phyloP scores from a whole-genome alignment of 768 basidiomycete genomes.

The Pseudohyphozyma bogoriensis region DNA sequence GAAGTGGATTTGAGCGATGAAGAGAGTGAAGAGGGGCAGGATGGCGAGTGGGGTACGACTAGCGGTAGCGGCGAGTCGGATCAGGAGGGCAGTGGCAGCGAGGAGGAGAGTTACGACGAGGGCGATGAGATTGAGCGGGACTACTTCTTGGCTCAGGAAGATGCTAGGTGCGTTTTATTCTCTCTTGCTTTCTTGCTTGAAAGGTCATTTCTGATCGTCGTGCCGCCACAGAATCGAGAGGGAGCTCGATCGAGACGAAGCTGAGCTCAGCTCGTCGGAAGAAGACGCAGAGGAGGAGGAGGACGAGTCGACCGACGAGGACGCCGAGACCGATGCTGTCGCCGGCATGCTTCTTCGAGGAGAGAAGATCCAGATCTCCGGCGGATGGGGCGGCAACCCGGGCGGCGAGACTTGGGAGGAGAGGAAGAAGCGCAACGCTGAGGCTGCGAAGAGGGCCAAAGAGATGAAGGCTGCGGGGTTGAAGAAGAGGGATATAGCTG shows the following conservation, averaged over 20 bases:
- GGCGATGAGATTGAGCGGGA: conserved; percentile 20
- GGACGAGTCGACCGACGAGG: conserved; percentile 17
- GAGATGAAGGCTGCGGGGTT: conserved; percentile 3
- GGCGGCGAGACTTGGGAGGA: conserved; percentile 9
- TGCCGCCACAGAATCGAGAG: conserved; percentile 9
- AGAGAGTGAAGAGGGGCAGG: conserved; percentile 1
- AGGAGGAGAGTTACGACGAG: conserved; percentile 18
- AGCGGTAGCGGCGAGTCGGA: neutral
- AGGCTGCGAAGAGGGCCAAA: conserved; percentile 25
- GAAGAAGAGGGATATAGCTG: conserved; percentile 1
- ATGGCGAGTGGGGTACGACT: conserved; percentile 5
- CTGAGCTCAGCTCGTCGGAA: neutral
- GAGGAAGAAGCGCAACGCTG: conserved; percentile 8
- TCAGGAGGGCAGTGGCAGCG: conserved; percentile 14
- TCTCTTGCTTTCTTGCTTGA: neutral
- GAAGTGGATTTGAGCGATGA: conserved; percentile 6
- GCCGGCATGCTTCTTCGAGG: conserved; percentile 16
- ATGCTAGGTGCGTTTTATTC: conserved; percentile 14
- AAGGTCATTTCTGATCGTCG: neutral
- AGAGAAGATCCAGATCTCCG: conserved; percentile 9
- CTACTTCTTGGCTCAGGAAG: conserved; percentile 18
- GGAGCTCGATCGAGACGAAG: conserved; percentile 5
- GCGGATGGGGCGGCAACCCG: conserved; percentile 3
- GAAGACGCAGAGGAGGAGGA: conserved; percentile 2
- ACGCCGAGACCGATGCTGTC: conserved; percentile 19